Evolutionary conservation across 352 stramenopile genomes (phyloP), one percentile per base, ranked within the genome.

Genomic region (Globisporangium yorkense): DNA sequence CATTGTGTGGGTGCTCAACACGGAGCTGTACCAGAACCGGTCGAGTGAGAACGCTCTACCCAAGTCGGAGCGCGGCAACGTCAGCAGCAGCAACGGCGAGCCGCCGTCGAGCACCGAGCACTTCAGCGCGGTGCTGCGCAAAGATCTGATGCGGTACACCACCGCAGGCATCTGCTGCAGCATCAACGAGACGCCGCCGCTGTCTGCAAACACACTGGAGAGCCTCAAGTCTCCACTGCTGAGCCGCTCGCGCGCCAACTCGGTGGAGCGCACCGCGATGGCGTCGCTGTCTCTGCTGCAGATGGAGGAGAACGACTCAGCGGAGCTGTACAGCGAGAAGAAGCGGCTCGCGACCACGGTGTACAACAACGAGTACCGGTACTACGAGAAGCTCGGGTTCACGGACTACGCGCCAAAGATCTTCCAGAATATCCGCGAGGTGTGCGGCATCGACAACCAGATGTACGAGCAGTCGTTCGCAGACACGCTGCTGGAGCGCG

Each of bases 141-240:
- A 94, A 62, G 84, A 94, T 31, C 67, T 94, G 49, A 92, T 92
- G 82, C 77, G 80, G 2, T 94, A 92, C 66, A 94, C 84, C 33
- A 92, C 84, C 2, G 82, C 84, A 18, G 84, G 84, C 15, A 94
- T 94, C 57, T 80, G 82, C 5, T 87, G 78, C 56, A 94, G 84
- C 52, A 78, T 94, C 50, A 72, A 74, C 49, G 84, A 90, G 47
- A 74, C 75, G 18, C 70, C 72, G 20, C 35, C 59, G 2, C 56
- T 61, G 18, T 54, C 57, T 0, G 37, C 46, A 10, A 39, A 39
- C 1, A 44, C 45, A 5, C 20, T 54, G 8, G 72, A 84, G 31
- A 82, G 62, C 21, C 56, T 83, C 41, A 71, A 68, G 15, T 85
- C 73, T 1, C 78, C 69, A 7, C 49, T 81, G 15, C 51, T 85